Conservation (phyloP, 192 early-diverging fungal species). For the Coemansia sp. region DNA sequence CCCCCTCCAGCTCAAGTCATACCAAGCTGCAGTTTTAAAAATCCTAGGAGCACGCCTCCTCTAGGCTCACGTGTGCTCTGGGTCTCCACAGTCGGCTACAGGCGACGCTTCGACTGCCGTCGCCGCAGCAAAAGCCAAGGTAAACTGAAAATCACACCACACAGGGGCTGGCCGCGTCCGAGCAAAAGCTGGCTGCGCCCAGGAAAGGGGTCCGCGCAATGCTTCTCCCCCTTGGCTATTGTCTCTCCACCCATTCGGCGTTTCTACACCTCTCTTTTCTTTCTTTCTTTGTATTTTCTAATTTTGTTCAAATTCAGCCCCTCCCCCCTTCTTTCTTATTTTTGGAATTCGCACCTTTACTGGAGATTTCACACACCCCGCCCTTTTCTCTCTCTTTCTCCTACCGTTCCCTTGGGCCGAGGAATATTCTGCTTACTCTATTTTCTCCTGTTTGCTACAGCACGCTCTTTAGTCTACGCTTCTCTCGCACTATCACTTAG, state of each 20-base stretch:
- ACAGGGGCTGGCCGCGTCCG: not conserved
- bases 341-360: not conserved
- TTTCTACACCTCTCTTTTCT: not conserved
- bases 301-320: conserved; percentile 1
- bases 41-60: not conserved
- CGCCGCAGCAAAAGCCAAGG: not conserved
- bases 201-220: not conserved
- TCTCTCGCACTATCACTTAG: not conserved
- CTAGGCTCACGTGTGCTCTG: not conserved
- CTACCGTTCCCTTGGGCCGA: not conserved
- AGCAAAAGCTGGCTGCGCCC: not conserved
- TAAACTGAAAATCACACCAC: not conserved
- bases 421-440: not conserved
- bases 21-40: not conserved
- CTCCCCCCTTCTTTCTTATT: not conserved
- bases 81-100: not conserved
- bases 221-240: not conserved
- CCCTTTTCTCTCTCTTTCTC: not conserved
- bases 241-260: not conserved
- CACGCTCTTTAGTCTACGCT: not conserved
- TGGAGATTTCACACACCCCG: not conserved
- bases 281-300: not conserved
- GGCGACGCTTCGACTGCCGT: not conserved
- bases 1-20: not conserved
- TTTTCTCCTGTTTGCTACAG: not conserved